Evolutionary conservation across 139 green algal species (phyloP).

Genomic region (Coelastrella sp.): DNA sequence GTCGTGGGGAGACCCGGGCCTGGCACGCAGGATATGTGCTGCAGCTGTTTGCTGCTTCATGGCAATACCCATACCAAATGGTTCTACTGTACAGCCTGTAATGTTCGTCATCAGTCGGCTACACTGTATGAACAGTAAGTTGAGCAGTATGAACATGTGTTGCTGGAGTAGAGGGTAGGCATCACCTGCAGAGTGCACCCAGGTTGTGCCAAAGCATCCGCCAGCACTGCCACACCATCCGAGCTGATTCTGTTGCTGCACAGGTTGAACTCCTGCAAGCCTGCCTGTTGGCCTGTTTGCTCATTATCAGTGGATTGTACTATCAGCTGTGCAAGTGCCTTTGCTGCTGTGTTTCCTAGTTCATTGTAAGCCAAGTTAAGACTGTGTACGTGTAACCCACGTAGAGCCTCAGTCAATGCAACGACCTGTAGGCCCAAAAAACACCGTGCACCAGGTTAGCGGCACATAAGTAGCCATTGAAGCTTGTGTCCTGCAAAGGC

Average conservation of each 20-base stretch:
- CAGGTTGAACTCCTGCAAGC: constrained; percentile 4
- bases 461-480: too few species aligned
- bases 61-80: too few species aligned
- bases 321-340: background rate
- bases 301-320: background rate
- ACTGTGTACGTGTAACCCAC: background rate
- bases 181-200: background rate
- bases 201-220: constrained; percentile 23
- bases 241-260: constrained; percentile 18
- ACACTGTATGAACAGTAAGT: background rate
- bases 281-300: background rate
- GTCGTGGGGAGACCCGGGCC: too few species aligned
- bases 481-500: too few species aligned
- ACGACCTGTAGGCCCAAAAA: background rate
- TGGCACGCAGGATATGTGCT: too few species aligned
- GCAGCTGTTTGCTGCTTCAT: too few species aligned
- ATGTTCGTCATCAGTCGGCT: background rate
- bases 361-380: constrained; percentile 17
- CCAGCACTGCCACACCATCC: constrained; percentile 2
- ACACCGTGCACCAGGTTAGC: too few species aligned
- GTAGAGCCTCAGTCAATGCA: background rate
- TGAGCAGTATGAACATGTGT: background rate
- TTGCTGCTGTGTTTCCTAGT: constrained; percentile 16
- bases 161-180: background rate
- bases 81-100: too few species aligned